phyloP scores from a whole-genome alignment of 1,139 yeast species.

The Zhuliangozyma parablackwelliae region DNA sequence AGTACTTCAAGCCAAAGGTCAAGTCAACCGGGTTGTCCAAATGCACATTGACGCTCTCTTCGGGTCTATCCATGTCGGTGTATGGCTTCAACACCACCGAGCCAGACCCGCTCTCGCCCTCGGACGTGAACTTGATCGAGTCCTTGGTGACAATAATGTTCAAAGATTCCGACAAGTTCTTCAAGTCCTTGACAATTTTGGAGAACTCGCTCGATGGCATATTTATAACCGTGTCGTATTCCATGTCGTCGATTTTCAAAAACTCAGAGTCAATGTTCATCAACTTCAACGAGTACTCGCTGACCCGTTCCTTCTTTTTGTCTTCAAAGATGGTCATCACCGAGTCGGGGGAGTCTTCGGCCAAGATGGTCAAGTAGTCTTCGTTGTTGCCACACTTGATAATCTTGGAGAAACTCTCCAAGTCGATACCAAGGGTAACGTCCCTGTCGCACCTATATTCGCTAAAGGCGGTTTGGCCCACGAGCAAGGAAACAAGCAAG shows the following conservation, averaged over 20 bases:
- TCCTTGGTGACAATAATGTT: conserved; percentile 87
- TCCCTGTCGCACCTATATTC: conserved; percentile 96
- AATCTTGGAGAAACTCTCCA: conserved; percentile 80
- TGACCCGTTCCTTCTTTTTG: conserved; percentile 81
- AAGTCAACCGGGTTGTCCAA: conserved; percentile 84
- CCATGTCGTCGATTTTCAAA: conserved; percentile 90
- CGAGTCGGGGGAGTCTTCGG: conserved; percentile 86
- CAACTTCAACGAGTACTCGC: conserved; percentile 86
- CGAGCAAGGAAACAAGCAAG: conserved; percentile 78
- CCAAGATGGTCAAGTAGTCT: conserved; percentile 82
- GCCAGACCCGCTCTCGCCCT: conserved; percentile 92
- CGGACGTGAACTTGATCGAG: conserved; percentile 83
- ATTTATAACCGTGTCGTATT: conserved; percentile 78
- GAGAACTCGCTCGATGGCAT: conserved; percentile 89
- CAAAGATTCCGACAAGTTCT: conserved; percentile 80
- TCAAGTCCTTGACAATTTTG: conserved; percentile 85
- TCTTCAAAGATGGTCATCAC: conserved; percentile 87
- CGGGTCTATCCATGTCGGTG: conserved; percentile 77
- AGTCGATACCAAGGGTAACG: conserved; percentile 86
- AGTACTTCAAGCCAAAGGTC: conserved; percentile 87
- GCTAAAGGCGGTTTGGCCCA: conserved; percentile 86
- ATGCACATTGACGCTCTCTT: conserved; percentile 67
- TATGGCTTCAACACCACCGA: conserved; percentile 81
- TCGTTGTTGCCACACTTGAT: conserved; percentile 89
- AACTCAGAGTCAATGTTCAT: conserved; percentile 97